A percentile compares a stretch with the other conserved stretches of the same genome.
phyloP scores from a whole-genome alignment of 768 basidiomycete species.

The Boletus edulis region DNA sequence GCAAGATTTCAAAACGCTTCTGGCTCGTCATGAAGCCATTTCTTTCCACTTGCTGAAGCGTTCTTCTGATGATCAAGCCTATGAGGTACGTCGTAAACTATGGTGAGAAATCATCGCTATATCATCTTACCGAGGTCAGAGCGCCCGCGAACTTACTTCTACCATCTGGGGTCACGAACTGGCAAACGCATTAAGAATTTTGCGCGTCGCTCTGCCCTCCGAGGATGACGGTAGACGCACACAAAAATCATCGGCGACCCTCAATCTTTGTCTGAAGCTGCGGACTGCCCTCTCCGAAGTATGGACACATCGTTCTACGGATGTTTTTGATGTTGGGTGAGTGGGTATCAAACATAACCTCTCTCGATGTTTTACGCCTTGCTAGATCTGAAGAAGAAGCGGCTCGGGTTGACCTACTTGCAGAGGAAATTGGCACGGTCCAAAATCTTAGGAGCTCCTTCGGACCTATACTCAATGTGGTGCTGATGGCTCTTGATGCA shows the following conservation, averaged over 20 bases:
- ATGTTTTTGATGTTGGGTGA: constrained; percentile 84
- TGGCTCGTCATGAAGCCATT: constrained; percentile 63
- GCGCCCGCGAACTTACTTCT: constrained; percentile 77
- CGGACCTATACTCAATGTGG: constrained; percentile 76
- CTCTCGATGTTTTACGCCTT: constrained; percentile 5
- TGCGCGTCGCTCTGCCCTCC: constrained; percentile 49
- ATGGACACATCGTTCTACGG: constrained; percentile 66
- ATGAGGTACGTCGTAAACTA: constrained; percentile 52
- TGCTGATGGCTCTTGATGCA: constrained; percentile 78
- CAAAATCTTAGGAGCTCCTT: constrained; percentile 80
- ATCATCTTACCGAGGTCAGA: constrained; percentile 36
- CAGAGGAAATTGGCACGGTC: constrained; percentile 74
- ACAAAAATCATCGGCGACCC: constrained; percentile 6
- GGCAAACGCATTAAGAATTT: constrained; percentile 61
- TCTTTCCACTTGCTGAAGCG: constrained; percentile 65
- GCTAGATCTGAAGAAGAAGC: constrained; percentile 70
- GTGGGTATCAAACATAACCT: constrained; percentile 11
- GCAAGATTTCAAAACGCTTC: constrained; percentile 54
- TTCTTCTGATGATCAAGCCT: constrained; percentile 77
- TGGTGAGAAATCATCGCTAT: background rate
- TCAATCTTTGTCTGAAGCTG: constrained; percentile 51
- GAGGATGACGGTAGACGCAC: constrained; percentile 34
- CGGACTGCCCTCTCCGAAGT: constrained; percentile 65
- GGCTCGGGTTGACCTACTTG: constrained; percentile 60
- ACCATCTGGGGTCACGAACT: constrained; percentile 83